phyloP scores from a whole-genome alignment of 75 land plant species.

The Cunninghamia lanceolata region DNA sequence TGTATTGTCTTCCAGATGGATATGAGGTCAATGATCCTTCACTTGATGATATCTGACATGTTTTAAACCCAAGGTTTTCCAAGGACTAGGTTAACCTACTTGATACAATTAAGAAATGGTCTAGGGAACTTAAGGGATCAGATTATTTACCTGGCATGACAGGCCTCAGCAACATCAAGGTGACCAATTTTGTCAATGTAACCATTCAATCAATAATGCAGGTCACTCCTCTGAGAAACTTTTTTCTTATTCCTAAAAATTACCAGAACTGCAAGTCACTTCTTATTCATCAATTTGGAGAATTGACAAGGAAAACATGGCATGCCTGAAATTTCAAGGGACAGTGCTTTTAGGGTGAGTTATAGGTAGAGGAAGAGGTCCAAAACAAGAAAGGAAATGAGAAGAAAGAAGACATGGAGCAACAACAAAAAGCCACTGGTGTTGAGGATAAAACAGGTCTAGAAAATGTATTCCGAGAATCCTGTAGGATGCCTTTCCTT shows the following conservation, averaged over 20 bases:
- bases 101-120: too few species aligned
- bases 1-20: slow-evolving; percentile 98
- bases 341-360: slow-evolving; percentile 97
- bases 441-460: slow-evolving; percentile 33
- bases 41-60: slow-evolving; percentile 92
- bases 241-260: slow-evolving; percentile 88
- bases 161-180: too few species aligned
- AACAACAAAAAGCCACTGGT: slow-evolving; percentile 17
- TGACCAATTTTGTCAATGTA: too few species aligned
- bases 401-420: slow-evolving; percentile 43
- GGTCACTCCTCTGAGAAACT: slow-evolving; percentile 91
- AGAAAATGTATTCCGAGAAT: slow-evolving; percentile 42
- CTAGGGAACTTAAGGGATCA: too few species aligned
- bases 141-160: too few species aligned
- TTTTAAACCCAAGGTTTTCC: slow-evolving; percentile 98
- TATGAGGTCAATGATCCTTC: slow-evolving; percentile 97
- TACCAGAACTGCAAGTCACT: slow-evolving; percentile 82
- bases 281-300: slow-evolving; percentile 98
- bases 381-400: slow-evolving; percentile 38
- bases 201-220: too few species aligned
- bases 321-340: slow-evolving; percentile 95
- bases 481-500: slow-evolving; percentile 80
- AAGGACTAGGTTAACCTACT: too few species aligned
- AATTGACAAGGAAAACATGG: slow-evolving; percentile 95
- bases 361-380: slow-evolving; percentile 90